These are phyloP conservation scores for Cardamine occulta DNA, from an alignment of 345 rosid species.

Conservation along the genomic window DNA sequence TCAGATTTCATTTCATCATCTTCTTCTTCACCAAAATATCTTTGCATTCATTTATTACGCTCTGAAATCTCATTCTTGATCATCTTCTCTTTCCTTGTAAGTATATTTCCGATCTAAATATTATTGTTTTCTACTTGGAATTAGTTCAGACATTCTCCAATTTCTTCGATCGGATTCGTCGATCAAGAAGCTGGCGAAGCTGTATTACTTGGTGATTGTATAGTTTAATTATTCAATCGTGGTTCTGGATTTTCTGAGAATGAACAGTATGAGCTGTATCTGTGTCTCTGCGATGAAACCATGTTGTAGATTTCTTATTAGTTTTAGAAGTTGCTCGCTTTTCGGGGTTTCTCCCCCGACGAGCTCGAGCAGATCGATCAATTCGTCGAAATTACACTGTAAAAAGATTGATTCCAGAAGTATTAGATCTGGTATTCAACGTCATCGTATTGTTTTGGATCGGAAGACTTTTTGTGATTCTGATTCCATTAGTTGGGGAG, in stretches of 20 bases:
- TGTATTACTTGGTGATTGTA: conserved; percentile 5
- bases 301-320: conserved; percentile 68
- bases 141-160: neutral
- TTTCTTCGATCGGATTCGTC: conserved; percentile 16
- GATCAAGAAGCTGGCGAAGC: conserved; percentile 20
- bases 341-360: conserved; percentile 55
- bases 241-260: conserved; percentile 13
- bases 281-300: conserved; percentile 78
- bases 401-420: conserved; percentile 37
- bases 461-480: conserved; percentile 64
- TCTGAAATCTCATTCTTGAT: neutral
- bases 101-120: neutral
- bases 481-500: conserved; percentile 45
- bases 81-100: conserved; percentile 15
- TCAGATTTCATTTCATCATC: conserved; percentile 27
- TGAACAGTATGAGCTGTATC: conserved; percentile 61
- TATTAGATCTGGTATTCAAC: conserved; percentile 44
- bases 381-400: conserved; percentile 67
- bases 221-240: conserved; percentile 15
- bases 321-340: conserved; percentile 56
- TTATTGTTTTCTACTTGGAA: neutral
- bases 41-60: neutral
- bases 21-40: conserved; percentile 14
- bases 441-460: conserved; percentile 45
- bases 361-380: conserved; percentile 41